Percentiles rank a stretch among this genome's conserved stretches.
Evolutionary conservation across 345 rosid species (phyloP).

Genomic region (Passiflora organensis): DNA sequence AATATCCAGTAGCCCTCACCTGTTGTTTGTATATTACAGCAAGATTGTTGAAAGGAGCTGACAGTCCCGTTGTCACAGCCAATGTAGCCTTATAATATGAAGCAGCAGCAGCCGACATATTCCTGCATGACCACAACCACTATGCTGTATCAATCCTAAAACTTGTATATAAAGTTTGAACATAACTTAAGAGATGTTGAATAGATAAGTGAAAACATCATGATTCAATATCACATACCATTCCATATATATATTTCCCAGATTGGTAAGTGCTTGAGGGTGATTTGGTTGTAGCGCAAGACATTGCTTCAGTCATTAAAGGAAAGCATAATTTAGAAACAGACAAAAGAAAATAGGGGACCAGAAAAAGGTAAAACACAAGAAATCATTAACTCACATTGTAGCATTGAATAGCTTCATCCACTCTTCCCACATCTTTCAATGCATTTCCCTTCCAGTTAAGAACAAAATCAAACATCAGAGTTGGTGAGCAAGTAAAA

Average conservation of each 20-base stretch:
- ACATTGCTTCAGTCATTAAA: conserved; percentile 64
- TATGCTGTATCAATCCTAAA: conserved; percentile 3
- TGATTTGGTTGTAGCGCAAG: conserved; percentile 87
- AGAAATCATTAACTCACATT: conserved; percentile 41
- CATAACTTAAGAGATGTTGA: background rate
- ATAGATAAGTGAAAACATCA: background rate
- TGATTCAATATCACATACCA: conserved; percentile 44
- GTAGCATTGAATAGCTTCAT: conserved; percentile 93
- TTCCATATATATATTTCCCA: conserved; percentile 97
- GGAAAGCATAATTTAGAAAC: conserved; percentile 6
- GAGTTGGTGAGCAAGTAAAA: background rate
- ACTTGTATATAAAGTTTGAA: background rate
- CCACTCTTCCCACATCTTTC: conserved; percentile 86
- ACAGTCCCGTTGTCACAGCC: conserved; percentile 84
- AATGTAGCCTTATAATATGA: conserved; percentile 83
- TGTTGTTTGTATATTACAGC: conserved; percentile 97
- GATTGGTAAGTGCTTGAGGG: conserved; percentile 95
- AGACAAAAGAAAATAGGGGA: background rate
- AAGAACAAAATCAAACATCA: background rate
- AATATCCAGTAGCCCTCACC: conserved; percentile 34
- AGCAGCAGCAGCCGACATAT: conserved; percentile 75
- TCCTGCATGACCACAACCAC: conserved; percentile 45
- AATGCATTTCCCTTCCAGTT: conserved; percentile 81
- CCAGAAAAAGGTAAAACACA: too few species aligned
- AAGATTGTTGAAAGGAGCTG: conserved; percentile 95